Percentiles rank a stretch among this genome's conserved stretches.
Conservation (phyloP, 805 yeast species). For the Suhomyces vadensis region DNA sequence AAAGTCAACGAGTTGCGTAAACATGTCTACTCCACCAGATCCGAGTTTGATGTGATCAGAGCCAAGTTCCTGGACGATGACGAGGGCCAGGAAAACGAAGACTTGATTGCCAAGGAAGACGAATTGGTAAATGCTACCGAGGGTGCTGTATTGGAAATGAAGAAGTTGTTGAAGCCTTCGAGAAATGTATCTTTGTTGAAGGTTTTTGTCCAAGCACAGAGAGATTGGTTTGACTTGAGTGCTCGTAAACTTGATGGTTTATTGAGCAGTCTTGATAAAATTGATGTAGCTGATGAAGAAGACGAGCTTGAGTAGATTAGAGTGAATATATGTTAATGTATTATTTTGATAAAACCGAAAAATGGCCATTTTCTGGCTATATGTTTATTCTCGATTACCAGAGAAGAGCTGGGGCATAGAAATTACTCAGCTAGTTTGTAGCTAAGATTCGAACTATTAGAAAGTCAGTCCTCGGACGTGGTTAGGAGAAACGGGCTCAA, state of each 20-base stretch:
- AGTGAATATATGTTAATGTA: too few species aligned
- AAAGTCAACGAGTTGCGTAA: conserved; percentile 62
- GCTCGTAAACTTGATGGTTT: conserved; percentile 36
- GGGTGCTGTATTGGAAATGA: conserved; percentile 77
- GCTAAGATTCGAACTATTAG: too few species aligned
- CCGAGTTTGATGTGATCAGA: conserved; percentile 68
- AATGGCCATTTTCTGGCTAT: too few species aligned
- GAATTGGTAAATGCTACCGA: conserved; percentile 79
- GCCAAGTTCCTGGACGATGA: conserved; percentile 46
- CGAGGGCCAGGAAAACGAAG: conserved; percentile 52
- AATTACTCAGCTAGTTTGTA: too few species aligned
- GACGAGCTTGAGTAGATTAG: conserved; percentile 25
- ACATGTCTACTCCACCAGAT: conserved; percentile 68
- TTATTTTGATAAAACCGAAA: too few species aligned
- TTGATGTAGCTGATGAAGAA: conserved; percentile 34
- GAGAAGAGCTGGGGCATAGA: too few species aligned
- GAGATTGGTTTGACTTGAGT: conserved; percentile 51
- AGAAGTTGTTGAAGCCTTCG: conserved; percentile 65
- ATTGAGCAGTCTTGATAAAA: conserved; percentile 31
- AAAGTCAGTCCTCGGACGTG: too few species aligned
- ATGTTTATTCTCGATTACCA: too few species aligned
- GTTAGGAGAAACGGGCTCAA: too few species aligned
- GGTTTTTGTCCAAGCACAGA: conserved; percentile 67
- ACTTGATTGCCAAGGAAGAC: conserved; percentile 64
- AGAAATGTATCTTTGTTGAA: conserved; percentile 64